Percentiles rank a stretch among this genome's conserved stretches.
Conservation (phyloP, 2,329 filamentous ascomycete genomes). For the Dothideomycetidae sp. region DNA sequence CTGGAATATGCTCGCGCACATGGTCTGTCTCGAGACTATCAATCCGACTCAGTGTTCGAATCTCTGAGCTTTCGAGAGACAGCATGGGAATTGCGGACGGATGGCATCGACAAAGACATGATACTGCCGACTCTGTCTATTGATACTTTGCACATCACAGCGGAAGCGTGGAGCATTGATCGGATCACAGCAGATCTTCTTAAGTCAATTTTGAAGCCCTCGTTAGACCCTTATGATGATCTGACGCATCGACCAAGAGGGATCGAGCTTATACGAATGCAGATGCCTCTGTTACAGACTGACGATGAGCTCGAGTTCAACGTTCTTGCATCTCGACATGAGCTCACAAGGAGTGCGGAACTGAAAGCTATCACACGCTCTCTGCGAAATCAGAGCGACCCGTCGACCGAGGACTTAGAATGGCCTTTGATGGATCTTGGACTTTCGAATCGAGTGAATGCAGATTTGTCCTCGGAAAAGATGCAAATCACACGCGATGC, state of each 20-base stretch:
- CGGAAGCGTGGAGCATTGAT: slow-evolving; percentile 18
- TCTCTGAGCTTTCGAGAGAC: no score
- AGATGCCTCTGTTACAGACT: slow-evolving; percentile 32
- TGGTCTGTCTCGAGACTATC: slow-evolving; percentile 28
- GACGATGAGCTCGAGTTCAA: slow-evolving; percentile 32
- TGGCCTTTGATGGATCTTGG: slow-evolving; percentile 23
- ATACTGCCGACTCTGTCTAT: no score
- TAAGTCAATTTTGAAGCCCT: slow-evolving; percentile 8
- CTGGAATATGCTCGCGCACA: slow-evolving; percentile 36
- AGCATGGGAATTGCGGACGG: no score
- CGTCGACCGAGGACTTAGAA: slow-evolving; percentile 25
- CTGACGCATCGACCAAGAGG: slow-evolving; percentile 4
- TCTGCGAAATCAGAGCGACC: slow-evolving; percentile 16
- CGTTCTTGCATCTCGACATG: slow-evolving; percentile 10
- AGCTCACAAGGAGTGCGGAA: slow-evolving; percentile 9
- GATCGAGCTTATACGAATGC: slow-evolving; percentile 23
- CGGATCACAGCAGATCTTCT: slow-evolving; percentile 16
- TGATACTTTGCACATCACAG: neutral
- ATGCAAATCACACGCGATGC: slow-evolving; percentile 22
- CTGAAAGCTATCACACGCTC: neutral
- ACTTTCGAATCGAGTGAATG: slow-evolving; percentile 11
- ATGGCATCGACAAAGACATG: no score
- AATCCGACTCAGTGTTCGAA: slow-evolving; percentile 9
- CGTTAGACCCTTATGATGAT: slow-evolving; percentile 7
- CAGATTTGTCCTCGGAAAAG: slow-evolving; percentile 22